Conservation (phyloP, 129 eudicot genomes). For the Ambrosia artemisiifolia region DNA sequence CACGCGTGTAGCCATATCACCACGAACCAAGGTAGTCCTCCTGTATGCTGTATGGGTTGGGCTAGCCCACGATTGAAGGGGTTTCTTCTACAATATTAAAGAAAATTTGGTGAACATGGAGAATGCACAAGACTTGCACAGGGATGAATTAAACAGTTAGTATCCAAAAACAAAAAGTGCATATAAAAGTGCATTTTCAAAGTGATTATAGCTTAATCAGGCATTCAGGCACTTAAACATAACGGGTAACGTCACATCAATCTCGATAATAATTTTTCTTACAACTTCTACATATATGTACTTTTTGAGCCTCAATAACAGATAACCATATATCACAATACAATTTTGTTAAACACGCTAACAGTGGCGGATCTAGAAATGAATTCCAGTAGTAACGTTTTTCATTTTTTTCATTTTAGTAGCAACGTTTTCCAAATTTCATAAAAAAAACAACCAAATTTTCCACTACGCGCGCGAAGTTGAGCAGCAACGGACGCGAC, state of each 20-base stretch:
- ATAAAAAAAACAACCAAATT: too few relatives aligned
- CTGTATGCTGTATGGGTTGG: constrained; percentile 20
- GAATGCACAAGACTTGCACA: too few relatives aligned
- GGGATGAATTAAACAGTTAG: neutral
- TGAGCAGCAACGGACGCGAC: too few relatives aligned
- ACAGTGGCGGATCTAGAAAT: too few relatives aligned
- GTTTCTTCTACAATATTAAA: constrained; percentile 48
- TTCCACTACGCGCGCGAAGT: too few relatives aligned
- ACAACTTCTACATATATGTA: neutral
- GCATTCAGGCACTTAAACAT: neutral
- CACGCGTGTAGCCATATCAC: constrained; percentile 44
- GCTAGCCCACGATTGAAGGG: constrained; percentile 32
- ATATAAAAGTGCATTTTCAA: neutral
- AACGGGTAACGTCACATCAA: neutral
- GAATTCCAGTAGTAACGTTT: too few relatives aligned
- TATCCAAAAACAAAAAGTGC: neutral
- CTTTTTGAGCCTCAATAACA: neutral
- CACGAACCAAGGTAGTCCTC: constrained; percentile 31
- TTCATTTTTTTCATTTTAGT: too few relatives aligned
- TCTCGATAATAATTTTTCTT: neutral
- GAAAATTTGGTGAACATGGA: too few relatives aligned
- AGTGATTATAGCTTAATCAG: neutral
- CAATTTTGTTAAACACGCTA: neutral
- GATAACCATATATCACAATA: neutral
- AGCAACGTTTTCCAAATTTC: too few relatives aligned